Evolutionary conservation across 208 protist species (phyloP), one percentile per base, ranked within the genome.

Genomic region (Leishmania amazonensis): DNA sequence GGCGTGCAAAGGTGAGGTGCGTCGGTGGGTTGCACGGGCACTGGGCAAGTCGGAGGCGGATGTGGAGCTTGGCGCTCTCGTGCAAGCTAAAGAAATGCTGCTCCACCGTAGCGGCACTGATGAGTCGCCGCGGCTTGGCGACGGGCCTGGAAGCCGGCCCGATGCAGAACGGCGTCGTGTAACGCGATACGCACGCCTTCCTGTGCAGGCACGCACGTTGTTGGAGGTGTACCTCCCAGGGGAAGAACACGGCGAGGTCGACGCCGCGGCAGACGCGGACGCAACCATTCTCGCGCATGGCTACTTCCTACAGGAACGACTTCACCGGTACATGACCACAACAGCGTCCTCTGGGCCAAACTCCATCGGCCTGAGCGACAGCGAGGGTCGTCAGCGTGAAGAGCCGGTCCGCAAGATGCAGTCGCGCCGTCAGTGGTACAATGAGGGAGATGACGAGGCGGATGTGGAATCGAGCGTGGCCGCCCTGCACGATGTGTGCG

Each of bases 71-170:
- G 94, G 92, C 4, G 71, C 84, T 4, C 57, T 94, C 42, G 47
- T 68, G 58, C 89, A 93, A 71, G 87, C 80, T 4, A 92, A 88
- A 72, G 89, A 95, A 42, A 97, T 97, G 93, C 76, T 95, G 83
- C 78, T 97, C 51, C 86, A 92, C 76, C 90, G 91, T 35, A 75
- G 58, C 31, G 80, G 71, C 35, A 89, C 89, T 19, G 73, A 83
- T 13, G 88, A 95, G 72, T 90, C 88, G 35, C 91, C 92, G 31
- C 83, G 84, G 72, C 82, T 97, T 9, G 90, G 74, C 0, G 90
- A 95, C 78, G 85, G 78, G 19, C 68, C 65, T 11, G 60, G 78
- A 1, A 81, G 79, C 42, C 75, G 86, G 47, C 75, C 75, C 13
- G 85, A 91, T 60, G 74, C 81, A 6, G 79, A 45, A 28, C 38